Percentiles rank a stretch among this genome's conserved stretches.
Conservation (phyloP, 805 yeast genomes). For the Torulaspora maleeae region DNA sequence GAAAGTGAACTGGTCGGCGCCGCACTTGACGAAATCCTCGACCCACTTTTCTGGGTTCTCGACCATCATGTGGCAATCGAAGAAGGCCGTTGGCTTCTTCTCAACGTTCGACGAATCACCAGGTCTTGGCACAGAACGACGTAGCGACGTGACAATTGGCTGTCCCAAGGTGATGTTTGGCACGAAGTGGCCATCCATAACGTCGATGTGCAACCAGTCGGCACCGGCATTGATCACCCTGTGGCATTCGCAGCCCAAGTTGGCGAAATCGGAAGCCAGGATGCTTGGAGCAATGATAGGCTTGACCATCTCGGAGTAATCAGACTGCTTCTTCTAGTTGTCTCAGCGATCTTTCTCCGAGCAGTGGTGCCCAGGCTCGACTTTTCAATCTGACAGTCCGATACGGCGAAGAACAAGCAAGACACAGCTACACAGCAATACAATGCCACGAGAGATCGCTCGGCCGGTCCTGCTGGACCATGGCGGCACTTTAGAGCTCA, state of each 20-base stretch:
- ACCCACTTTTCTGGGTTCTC: slow-evolving; percentile 91
- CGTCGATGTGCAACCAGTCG: slow-evolving; percentile 97
- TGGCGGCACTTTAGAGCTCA: no score
- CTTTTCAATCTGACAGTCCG: no score
- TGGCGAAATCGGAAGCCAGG: slow-evolving; percentile 86
- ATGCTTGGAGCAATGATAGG: slow-evolving; percentile 92
- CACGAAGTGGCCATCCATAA: slow-evolving; percentile 98
- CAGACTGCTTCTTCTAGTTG: background rate
- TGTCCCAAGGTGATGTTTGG: slow-evolving; percentile 95
- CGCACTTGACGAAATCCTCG: slow-evolving; percentile 82
- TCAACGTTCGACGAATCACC: slow-evolving; percentile 36
- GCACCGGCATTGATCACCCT: slow-evolving; percentile 74
- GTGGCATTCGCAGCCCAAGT: slow-evolving; percentile 83
- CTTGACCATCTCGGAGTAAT: slow-evolving; percentile 50
- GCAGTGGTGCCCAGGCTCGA: no score
- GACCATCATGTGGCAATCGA: slow-evolving; percentile 99
- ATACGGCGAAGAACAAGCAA: no score
- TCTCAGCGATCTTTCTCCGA: no score
- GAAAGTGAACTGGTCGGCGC: slow-evolving; percentile 94
- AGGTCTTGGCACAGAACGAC: slow-evolving; percentile 70
- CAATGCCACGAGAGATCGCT: no score
- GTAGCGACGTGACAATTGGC: slow-evolving; percentile 73
- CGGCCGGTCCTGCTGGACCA: no score
- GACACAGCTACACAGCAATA: no score
- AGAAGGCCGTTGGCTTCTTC: slow-evolving; percentile 46